phyloP scores from a whole-genome alignment of 2,329 filamentous ascomycete genomes.

The Sclerotiophoma versabilis region DNA sequence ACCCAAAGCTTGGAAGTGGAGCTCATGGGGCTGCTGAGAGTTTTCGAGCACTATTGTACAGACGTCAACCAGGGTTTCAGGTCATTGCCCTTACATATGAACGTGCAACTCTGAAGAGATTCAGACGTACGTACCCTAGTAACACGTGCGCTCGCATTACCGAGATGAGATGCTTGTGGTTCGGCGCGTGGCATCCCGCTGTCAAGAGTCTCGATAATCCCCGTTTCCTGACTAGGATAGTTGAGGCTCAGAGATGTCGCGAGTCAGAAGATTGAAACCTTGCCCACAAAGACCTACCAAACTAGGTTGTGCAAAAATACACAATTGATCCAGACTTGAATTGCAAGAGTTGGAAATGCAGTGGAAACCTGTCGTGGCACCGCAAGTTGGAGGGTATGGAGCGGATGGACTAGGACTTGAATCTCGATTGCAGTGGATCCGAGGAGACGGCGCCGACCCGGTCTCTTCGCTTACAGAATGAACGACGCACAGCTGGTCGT shows the following conservation, averaged over 20 bases:
- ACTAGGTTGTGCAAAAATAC: not conserved
- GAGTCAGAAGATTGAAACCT: conserved; percentile 1
- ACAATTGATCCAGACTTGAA: not conserved
- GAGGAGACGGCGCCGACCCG: conserved; percentile 13
- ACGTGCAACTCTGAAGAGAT: conserved; percentile 1
- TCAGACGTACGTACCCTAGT: not conserved
- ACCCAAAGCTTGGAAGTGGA: conserved; percentile 2
- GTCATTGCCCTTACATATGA: conserved; percentile 5
- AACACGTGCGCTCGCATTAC: conserved; percentile 12
- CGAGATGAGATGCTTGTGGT: conserved; percentile 1
- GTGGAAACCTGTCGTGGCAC: conserved; percentile 16
- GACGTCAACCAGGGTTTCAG: not conserved
- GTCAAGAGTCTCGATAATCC: conserved; percentile 14
- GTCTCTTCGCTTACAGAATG: conserved; percentile 14
- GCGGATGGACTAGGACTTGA: not conserved
- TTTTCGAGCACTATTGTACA: not conserved
- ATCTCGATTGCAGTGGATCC: conserved; percentile 21
- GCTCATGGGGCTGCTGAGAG: not conserved
- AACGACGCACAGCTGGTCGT: conserved; percentile 12
- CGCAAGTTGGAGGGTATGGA: conserved; percentile 3
- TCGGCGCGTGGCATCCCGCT: conserved; percentile 21
- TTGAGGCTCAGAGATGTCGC: not conserved
- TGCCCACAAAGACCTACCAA: not conserved
- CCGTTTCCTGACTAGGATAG: conserved; percentile 1
- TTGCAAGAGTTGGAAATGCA: conserved; percentile 1